A percentile compares a stretch with the other conserved stretches of the same genome.
phyloP scores from a whole-genome alignment of 2,329 filamentous ascomycete genomes.

The Exophiala viscosa region DNA sequence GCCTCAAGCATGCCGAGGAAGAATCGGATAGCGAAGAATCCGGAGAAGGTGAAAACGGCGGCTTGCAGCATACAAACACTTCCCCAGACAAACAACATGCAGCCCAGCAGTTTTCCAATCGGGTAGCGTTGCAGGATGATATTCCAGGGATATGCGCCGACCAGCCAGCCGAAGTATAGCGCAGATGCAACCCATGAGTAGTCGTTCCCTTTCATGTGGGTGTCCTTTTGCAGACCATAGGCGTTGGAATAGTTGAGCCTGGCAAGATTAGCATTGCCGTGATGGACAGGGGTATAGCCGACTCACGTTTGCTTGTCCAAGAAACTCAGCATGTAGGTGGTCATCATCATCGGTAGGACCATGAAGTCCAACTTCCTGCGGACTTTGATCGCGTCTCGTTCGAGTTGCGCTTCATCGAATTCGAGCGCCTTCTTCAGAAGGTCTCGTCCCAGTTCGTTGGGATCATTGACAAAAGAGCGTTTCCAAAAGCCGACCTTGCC shows the following conservation, averaged over 20 bases:
- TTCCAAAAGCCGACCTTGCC: not conserved
- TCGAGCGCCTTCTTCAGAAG: constrained; percentile 35
- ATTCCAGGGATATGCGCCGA: constrained; percentile 40
- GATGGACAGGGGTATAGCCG: not conserved
- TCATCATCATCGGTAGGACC: constrained; percentile 40
- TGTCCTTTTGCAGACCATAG: constrained; percentile 42
- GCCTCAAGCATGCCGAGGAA: constrained; percentile 44
- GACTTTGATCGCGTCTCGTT: constrained; percentile 33
- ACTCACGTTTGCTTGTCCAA: constrained; percentile 31
- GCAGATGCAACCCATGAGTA: constrained; percentile 47
- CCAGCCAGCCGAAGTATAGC: constrained; percentile 44
- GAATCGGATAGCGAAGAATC: constrained; percentile 46
- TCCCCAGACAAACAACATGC: constrained; percentile 43
- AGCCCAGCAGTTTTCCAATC: constrained; percentile 41
- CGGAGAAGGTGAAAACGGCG: constrained; percentile 39
- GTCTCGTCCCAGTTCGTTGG: constrained; percentile 19
- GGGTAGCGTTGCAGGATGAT: constrained; percentile 42
- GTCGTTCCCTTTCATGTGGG: constrained; percentile 40
- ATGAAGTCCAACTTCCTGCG: constrained; percentile 37
- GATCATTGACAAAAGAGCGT: constrained; percentile 28
- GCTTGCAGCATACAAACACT: constrained; percentile 38
- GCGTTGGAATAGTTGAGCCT: constrained; percentile 40
- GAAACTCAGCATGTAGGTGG: constrained; percentile 37
- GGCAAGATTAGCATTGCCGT: not conserved
- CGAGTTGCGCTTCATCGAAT: constrained; percentile 36